Evolutionary conservation across 257 asterid species (phyloP), one percentile per base, ranked within the genome.

Genomic region (Craterostigma plantagineum): DNA sequence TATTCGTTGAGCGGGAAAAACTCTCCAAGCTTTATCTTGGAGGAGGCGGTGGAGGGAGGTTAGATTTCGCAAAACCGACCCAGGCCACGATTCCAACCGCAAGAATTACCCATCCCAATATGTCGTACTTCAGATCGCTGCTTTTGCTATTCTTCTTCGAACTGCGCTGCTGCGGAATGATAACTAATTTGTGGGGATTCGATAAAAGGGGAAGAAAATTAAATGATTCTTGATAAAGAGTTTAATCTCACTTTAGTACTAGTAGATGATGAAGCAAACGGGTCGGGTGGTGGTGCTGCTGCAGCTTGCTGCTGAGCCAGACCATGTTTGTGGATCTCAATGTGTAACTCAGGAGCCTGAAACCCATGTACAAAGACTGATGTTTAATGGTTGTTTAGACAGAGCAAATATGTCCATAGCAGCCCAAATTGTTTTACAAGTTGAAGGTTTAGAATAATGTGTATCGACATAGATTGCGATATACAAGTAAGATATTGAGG

Each of bases 61-160:
- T 60, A 17, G 81, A 63, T 52, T 69, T 72, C 0, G 81, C 69
- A 30, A 76, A 66, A 11, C 78, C 81, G 10, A 76, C 66, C 87
- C 81, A 76, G 7, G 73, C 82, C 50, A 66, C 76, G 43, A 76
- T 65, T 15, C 90, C 74, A 47, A 68, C 72, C 10, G 79, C 79
- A 43, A 79, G 86, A 50, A 79, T 75, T 46, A 79, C 47, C 87
- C 80, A 79, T 36, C 86, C 82, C 38, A 62, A 63, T 9, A 79
- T 39, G 57, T 72, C 92, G 17, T 79, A 79, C 52, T 63, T 71
- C 45, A 72, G 63, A 71, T 79, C 92, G 42, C 64, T 68, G 65
- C 52, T 63, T 59, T 65, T 75, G 56, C 66, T 66, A 62, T 71
- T 68, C 61, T 63, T 68, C 34, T 55, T 14, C 49, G 59, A 60